These are phyloP conservation scores for Juncus inflexus DNA, from an alignment of 176 grass and related monocot species.

Conservation along the genomic window DNA sequence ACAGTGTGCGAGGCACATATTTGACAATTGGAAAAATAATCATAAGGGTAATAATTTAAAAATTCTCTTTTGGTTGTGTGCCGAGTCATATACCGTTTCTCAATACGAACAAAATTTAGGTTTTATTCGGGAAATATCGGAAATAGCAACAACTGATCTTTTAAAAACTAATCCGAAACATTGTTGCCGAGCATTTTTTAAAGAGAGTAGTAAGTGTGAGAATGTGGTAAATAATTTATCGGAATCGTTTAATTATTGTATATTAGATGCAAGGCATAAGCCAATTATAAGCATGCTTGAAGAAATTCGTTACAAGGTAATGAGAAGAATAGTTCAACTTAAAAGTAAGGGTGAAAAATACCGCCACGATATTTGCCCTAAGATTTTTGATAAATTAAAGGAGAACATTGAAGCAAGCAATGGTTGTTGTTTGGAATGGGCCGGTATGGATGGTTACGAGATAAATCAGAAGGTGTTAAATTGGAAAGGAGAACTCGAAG, in stretches of 20 bases:
- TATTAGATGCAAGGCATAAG: slow-evolving; percentile 5
- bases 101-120: not conserved
- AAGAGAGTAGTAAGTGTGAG: not conserved
- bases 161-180: not conserved
- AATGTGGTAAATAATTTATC: not conserved
- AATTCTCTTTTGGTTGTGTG: not conserved
- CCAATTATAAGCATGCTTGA: not conserved
- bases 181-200: not conserved
- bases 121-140: not conserved
- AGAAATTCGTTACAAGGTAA: not conserved
- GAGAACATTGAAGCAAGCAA: no score
- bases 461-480: no score
- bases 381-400: no score
- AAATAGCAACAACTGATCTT: not conserved
- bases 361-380: no score
- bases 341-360: slow-evolving; percentile 4
- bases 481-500: no score
- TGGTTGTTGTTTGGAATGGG: no score
- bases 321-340: not conserved
- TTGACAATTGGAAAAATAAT: not conserved
- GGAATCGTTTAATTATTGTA: slow-evolving; percentile 1
- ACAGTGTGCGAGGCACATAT: no score
- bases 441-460: no score
- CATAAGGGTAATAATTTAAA: not conserved
- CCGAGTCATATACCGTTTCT: not conserved